Percentiles rank a stretch among this genome's conserved stretches.
phyloP scores from a whole-genome alignment of 1,139 yeast genomes.

The Zygotorulaspora mrakii region DNA sequence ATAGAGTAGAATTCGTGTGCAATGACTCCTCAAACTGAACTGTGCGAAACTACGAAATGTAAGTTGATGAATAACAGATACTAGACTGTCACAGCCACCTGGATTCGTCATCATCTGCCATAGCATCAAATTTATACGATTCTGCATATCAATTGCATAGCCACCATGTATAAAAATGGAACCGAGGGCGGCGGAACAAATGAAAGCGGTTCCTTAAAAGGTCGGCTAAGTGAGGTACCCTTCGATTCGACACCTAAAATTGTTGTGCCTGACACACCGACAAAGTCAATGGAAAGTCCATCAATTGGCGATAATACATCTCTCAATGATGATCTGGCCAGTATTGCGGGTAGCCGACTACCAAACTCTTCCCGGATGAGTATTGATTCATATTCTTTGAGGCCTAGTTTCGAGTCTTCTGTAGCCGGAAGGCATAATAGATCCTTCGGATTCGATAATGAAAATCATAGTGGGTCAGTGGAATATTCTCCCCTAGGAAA shows the following conservation, averaged over 20 bases:
- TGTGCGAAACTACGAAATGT: too few relatives aligned
- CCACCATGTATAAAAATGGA: slow-evolving; percentile 12
- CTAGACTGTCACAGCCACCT: too few relatives aligned
- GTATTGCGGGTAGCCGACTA: slow-evolving; percentile 26
- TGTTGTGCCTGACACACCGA: slow-evolving; percentile 8
- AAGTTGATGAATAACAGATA: too few relatives aligned
- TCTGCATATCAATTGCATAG: not conserved
- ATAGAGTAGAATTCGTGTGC: not conserved
- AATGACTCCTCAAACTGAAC: too few relatives aligned
- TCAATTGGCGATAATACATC: slow-evolving; percentile 23
- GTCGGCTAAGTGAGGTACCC: slow-evolving; percentile 2
- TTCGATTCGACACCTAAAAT: slow-evolving; percentile 7
- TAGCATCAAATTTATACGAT: too few relatives aligned
- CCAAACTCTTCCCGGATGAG: slow-evolving; percentile 20
- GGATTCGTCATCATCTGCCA: too few relatives aligned
- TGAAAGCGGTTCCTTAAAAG: slow-evolving; percentile 5
- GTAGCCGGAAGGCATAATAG: slow-evolving; percentile 19
- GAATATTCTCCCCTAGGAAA: slow-evolving; percentile 65
- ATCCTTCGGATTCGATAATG: slow-evolving; percentile 23
- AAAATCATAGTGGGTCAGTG: slow-evolving; percentile 30
- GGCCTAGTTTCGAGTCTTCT: slow-evolving; percentile 39
- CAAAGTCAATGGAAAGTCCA: slow-evolving; percentile 11
- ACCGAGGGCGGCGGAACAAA: slow-evolving; percentile 4
- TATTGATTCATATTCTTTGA: slow-evolving; percentile 28
- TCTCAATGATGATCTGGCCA: slow-evolving; percentile 37